Evolutionary conservation across 2,329 filamentous ascomycete genomes (phyloP).

Genomic region (Diplodia intermedia): DNA sequence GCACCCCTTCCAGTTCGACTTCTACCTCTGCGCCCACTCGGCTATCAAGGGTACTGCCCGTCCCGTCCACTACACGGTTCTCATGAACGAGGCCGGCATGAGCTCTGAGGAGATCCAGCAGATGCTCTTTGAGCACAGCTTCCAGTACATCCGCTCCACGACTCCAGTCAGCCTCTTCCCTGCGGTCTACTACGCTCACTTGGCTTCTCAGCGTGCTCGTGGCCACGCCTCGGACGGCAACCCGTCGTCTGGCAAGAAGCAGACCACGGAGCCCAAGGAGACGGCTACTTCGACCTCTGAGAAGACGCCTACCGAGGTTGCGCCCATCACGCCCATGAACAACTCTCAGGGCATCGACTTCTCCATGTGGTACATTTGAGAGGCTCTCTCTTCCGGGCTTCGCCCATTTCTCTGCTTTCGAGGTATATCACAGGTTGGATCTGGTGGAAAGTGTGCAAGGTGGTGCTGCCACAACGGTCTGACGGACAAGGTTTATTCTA

Average conservation of each 20-base stretch:
- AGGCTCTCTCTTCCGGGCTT: not conserved
- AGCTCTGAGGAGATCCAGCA: slow-evolving; percentile 74
- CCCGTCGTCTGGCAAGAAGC: slow-evolving; percentile 33
- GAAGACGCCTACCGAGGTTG: slow-evolving; percentile 43
- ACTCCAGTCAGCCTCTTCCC: slow-evolving; percentile 89
- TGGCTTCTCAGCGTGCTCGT: slow-evolving; percentile 81
- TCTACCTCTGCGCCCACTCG: slow-evolving; percentile 73
- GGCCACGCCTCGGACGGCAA: slow-evolving; percentile 59
- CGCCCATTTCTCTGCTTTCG: not conserved
- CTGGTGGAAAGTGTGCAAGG: not conserved
- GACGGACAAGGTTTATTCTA: not conserved
- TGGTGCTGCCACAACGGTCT: not conserved
- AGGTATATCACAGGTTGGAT: not conserved
- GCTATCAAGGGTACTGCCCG: slow-evolving; percentile 95
- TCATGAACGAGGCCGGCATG: slow-evolving; percentile 79
- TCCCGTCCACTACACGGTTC: slow-evolving; percentile 89
- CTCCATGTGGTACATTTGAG: slow-evolving; percentile 60
- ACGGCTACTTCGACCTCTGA: slow-evolving; percentile 42
- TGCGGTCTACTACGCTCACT: slow-evolving; percentile 93
- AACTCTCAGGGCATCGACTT: slow-evolving; percentile 50
- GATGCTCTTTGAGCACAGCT: slow-evolving; percentile 94
- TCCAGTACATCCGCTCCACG: slow-evolving; percentile 89
- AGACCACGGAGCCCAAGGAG: slow-evolving; percentile 35
- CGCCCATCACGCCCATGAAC: slow-evolving; percentile 51
- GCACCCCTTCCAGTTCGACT: slow-evolving; percentile 88